Evolutionary conservation across 2,329 filamentous ascomycete genomes (phyloP).

Genomic region (Sclerotiophoma versabilis): DNA sequence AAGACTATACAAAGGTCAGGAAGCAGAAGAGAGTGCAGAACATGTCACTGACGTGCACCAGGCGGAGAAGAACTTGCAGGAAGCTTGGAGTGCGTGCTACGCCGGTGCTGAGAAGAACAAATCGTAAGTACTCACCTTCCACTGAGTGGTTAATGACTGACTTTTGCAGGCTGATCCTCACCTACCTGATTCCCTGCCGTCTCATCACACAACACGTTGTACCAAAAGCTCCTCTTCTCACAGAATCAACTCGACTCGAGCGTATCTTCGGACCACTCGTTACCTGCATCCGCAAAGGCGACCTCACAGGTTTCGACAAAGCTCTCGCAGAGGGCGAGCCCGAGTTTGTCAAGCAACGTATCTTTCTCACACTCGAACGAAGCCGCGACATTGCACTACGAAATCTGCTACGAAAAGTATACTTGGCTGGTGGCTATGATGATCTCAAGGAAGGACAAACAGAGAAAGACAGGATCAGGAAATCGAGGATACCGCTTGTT

Average conservation of each 20-base stretch:
- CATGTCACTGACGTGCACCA: conserved; percentile 27
- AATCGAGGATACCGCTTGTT: conserved; percentile 78
- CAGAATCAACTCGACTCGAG: conserved; percentile 77
- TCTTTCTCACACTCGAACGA: conserved; percentile 93
- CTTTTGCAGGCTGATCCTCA: conserved; percentile 76
- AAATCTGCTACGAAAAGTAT: conserved; percentile 92
- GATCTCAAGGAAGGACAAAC: conserved; percentile 73
- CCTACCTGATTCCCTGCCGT: conserved; percentile 92
- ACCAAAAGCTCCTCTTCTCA: conserved; percentile 74
- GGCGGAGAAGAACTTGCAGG: conserved; percentile 65
- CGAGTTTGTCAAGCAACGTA: conserved; percentile 91
- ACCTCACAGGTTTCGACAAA: conserved; percentile 82
- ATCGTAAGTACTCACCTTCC: conserved; percentile 65
- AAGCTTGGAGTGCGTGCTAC: conserved; percentile 84
- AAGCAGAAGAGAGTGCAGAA: neutral
- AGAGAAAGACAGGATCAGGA: conserved; percentile 66
- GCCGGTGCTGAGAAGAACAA: conserved; percentile 75
- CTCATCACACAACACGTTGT: conserved; percentile 86
- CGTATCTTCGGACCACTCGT: conserved; percentile 80
- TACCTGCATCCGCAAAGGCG: conserved; percentile 79
- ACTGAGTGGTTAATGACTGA: conserved; percentile 11
- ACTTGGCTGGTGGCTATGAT: conserved; percentile 79
- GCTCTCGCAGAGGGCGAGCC: conserved; percentile 83
- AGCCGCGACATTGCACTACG: conserved; percentile 90
- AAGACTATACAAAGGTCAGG: conserved; percentile 82